Percentiles rank a stretch among this genome's conserved stretches.
These are phyloP conservation scores for Hepatocystis sp. DNA, from an alignment of 169 alveolate genomes.

Conservation along the genomic window DNA sequence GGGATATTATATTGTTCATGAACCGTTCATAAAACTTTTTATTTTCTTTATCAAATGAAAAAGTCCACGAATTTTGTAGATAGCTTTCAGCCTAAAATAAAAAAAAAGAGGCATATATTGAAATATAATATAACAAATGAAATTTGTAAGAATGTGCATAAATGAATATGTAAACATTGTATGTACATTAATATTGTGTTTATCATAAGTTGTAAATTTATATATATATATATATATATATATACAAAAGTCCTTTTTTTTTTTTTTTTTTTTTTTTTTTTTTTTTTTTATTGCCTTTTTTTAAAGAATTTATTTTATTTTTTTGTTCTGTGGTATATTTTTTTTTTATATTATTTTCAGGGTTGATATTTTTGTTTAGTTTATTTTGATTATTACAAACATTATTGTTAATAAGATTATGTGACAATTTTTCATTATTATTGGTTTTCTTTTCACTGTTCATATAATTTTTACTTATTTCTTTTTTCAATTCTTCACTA, in stretches of 20 bases:
- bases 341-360: conserved; percentile 21
- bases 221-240: too few relatives aligned
- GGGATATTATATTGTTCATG: conserved; percentile 14
- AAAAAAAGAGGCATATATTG: not conserved
- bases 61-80: conserved; percentile 59
- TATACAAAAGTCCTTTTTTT: too few relatives aligned
- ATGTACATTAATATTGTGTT: not conserved
- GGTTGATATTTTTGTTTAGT: not conserved
- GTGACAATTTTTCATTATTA: conserved; percentile 13
- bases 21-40: conserved; percentile 38
- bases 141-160: not conserved
- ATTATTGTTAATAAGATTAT: conserved; percentile 6
- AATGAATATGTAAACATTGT: not conserved
- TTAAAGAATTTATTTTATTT: conserved; percentile 29
- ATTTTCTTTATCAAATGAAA: conserved; percentile 52
- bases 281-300: conserved; percentile 4
- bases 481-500: conserved; percentile 11
- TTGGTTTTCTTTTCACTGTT: conserved; percentile 23
- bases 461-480: conserved; percentile 14
- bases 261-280: conserved; percentile 20
- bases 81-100: conserved; percentile 33
- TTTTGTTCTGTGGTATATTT: conserved; percentile 29
- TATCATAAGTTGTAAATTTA: too few relatives aligned
- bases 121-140: not conserved
- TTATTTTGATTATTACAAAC: conserved; percentile 20